A percentile compares a stretch with the other conserved stretches of the same genome.
Conservation (phyloP, 2,329 filamentous ascomycete species). For the Aspergillus calidoustus region DNA sequence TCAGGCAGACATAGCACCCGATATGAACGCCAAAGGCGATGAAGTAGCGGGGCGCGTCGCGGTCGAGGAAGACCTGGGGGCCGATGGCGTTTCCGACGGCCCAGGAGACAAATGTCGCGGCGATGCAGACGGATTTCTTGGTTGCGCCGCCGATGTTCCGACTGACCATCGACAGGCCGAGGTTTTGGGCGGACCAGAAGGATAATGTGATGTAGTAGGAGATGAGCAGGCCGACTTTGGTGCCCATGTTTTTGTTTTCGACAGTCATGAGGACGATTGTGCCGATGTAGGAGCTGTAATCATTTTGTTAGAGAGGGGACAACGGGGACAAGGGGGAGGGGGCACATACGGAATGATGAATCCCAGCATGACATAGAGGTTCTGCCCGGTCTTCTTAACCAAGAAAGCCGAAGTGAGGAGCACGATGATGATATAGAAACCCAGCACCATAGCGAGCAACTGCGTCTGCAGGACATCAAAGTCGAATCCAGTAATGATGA, state of each 20-base stretch:
- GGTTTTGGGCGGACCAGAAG: slow-evolving; percentile 75
- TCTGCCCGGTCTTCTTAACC: slow-evolving; percentile 71
- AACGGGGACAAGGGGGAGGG: not conserved
- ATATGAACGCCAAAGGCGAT: slow-evolving; percentile 72
- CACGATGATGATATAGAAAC: slow-evolving; percentile 73
- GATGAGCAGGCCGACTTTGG: slow-evolving; percentile 70
- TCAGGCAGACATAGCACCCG: slow-evolving; percentile 68
- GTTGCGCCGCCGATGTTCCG: slow-evolving; percentile 74
- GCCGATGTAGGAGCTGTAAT: slow-evolving; percentile 66
- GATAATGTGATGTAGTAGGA: slow-evolving; percentile 77
- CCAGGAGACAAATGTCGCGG: slow-evolving; percentile 73
- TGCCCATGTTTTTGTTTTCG: slow-evolving; percentile 59
- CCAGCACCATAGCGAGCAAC: slow-evolving; percentile 72
- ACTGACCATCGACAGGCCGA: slow-evolving; percentile 69
- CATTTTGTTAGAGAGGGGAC: not conserved
- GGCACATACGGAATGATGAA: slow-evolving; percentile 67
- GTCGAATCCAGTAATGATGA: slow-evolving; percentile 72
- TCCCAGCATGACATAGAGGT: slow-evolving; percentile 66
- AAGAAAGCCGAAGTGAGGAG: slow-evolving; percentile 69
- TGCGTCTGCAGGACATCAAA: slow-evolving; percentile 72
- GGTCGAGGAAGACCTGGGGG: slow-evolving; percentile 66
- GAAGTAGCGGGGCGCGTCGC: slow-evolving; percentile 68
- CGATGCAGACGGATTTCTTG: slow-evolving; percentile 71
- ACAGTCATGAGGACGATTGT: slow-evolving; percentile 75
- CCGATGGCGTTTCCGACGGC: slow-evolving; percentile 70